A percentile compares a stretch with the other conserved stretches of the same genome.
phyloP scores from a whole-genome alignment of 176 grass and related monocot species.

The Pontederia crassipes region DNA sequence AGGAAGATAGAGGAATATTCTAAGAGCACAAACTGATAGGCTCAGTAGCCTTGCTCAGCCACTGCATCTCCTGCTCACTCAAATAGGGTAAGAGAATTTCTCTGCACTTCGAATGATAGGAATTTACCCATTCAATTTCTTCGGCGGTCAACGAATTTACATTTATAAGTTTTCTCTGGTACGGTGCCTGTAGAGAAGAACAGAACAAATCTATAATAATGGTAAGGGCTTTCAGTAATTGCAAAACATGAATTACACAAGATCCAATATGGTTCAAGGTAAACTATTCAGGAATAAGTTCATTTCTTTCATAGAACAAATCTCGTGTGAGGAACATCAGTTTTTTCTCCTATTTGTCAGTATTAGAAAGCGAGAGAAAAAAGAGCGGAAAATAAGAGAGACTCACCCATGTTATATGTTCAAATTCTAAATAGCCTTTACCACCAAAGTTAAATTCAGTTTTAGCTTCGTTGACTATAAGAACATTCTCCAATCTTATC shows the following conservation, averaged over 20 bases:
- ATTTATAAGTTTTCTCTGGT: slow-evolving; percentile 78
- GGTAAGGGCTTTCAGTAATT: background rate
- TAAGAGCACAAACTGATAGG: slow-evolving; percentile 33
- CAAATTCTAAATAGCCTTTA: slow-evolving; percentile 83
- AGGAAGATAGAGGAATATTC: background rate
- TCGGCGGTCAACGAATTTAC: slow-evolving; percentile 37
- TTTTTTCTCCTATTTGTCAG: background rate
- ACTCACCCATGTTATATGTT: slow-evolving; percentile 98
- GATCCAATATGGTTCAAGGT: too few relatives aligned
- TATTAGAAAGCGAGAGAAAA: background rate
- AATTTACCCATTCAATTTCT: slow-evolving; percentile 85
- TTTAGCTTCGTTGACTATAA: slow-evolving; percentile 70
- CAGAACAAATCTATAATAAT: slow-evolving; percentile 1
- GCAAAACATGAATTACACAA: background rate
- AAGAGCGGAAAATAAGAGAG: background rate
- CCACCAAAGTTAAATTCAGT: slow-evolving; percentile 80
- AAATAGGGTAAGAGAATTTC: slow-evolving; percentile 46
- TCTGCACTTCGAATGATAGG: slow-evolving; percentile 52
- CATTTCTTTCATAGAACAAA: too few relatives aligned
- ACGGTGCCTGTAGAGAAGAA: slow-evolving; percentile 52
- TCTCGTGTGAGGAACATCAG: too few relatives aligned
- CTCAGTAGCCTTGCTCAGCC: slow-evolving; percentile 66
- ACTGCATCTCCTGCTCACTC: slow-evolving; percentile 59
- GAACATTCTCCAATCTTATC: slow-evolving; percentile 96
- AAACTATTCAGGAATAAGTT: too few relatives aligned